Evolutionary conservation across 2,329 filamentous ascomycete genomes (phyloP).

Genomic region (Diplodia corticola): DNA sequence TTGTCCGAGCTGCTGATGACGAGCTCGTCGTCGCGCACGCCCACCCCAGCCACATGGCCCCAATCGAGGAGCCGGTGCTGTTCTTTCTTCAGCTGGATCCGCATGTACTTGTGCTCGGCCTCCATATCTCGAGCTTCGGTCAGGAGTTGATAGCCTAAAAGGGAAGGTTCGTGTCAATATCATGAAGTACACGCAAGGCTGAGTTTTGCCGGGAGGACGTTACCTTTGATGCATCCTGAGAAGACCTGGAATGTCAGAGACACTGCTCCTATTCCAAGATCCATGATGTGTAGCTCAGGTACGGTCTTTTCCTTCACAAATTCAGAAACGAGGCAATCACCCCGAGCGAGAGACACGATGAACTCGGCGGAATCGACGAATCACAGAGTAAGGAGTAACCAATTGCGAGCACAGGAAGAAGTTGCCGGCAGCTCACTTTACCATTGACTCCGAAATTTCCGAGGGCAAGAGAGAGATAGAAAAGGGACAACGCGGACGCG

Average conservation of each 20-base stretch:
- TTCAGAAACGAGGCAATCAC: neutral
- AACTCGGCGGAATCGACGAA: neutral
- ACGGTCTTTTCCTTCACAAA: neutral
- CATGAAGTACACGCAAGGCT: neutral
- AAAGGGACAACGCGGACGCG: neutral
- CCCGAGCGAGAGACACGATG: neutral
- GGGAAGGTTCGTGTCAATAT: neutral
- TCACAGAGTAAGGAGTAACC: neutral
- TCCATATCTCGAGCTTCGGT: constrained; percentile 38
- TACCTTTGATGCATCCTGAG: constrained; percentile 39
- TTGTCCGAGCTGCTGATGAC: constrained; percentile 37
- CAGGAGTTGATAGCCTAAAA: constrained; percentile 41
- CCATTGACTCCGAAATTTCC: neutral
- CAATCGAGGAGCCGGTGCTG: constrained; percentile 42
- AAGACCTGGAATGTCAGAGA: constrained; percentile 40
- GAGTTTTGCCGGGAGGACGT: neutral
- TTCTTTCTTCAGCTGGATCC: constrained; percentile 41
- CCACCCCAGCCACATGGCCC: constrained; percentile 37
- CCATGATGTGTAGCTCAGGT: neutral
- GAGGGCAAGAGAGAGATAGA: neutral
- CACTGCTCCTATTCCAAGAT: constrained; percentile 29
- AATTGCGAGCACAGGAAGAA: neutral
- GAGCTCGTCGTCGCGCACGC: constrained; percentile 36
- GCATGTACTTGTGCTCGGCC: constrained; percentile 35
- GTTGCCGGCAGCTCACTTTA: neutral